Base-by-base conservation (phyloP, 2,329 filamentous ascomycete species). In the Neobulgaria alba region DNA sequence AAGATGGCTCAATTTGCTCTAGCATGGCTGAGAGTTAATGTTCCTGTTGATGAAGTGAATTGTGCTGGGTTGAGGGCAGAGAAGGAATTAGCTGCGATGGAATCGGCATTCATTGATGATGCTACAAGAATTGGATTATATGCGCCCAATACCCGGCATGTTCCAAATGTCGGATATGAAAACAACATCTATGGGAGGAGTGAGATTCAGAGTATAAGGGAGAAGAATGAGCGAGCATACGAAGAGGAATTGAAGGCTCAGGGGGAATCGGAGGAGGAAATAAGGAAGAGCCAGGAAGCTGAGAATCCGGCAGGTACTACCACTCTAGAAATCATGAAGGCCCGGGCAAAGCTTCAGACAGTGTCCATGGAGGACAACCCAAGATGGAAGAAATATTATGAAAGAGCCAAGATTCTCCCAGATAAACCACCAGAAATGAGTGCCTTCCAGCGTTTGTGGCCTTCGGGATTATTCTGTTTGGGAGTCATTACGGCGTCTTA, bases 51-150 rank as follows among this genome's bases (percentile, higher is more conserved):
- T 44, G 78, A 82, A 57, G 61, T 77, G 19, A 59, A 71, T 49
- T 79, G 76, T 49, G 76, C 76, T 2, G 75, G 75, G 1, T 61
- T 79, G 38, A 66, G 76, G 36, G 77, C 77, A 10, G 76, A 82
- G 59, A 72, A 79, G 42, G 77, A 82, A 61, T 66, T 82, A 37
- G 65, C 63, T 15, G 64, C 64, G 42, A 58, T 80, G 48, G 74
- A 78, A 41, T 42, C 46, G 54, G 56, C 50, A 54, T 63, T 48
- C 35, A 44, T 48, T 35, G 41, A 42, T 10, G 51, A 57, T 21
- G 52, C 56, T 4, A 48, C 57, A n/a, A 55, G 54, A 35, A 33
- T 56, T 16, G 55, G 49, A 9, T 23, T 56, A 17, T 58, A 55
- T 34, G 47, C 54, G 23, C 53, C 57, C 1, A 59, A 58, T 45